Evolutionary conservation across 176 grass and related monocot genomes (phyloP), one percentile per base, ranked within the genome.

Genomic region (Puccinellia tenuiflora): DNA sequence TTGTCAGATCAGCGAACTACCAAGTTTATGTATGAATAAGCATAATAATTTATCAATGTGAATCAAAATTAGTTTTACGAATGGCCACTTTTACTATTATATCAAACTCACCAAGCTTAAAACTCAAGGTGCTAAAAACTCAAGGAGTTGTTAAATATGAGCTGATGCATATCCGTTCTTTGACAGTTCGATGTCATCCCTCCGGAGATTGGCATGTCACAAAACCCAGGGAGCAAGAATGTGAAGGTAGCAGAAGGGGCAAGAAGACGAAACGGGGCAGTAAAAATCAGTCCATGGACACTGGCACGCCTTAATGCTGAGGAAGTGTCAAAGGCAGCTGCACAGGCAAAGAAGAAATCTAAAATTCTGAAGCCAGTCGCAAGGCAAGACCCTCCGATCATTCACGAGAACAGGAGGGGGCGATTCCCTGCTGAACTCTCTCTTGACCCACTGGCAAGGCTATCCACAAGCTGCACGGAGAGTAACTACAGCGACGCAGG

Each of bases 221-320:
- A 90, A n/a, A 91, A 86, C 68, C 86, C 85, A 43, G 76, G 79
- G 5, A 83, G 70, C 47, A 99, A 92, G 87, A 96, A 88, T 67
- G 81, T 45, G 21, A 92, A 87, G 80, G 80, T 84, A 86, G 87
- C 87, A 10, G 96, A 96, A 87, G 79, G 83, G 84, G 70, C 63
- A 68, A 99, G 86, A 76, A 92, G 83, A 90, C 96, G 90, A 89
- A 62, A 48, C 6, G 87, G 89, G 42, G 67, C 88, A 29, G 81
- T 99, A 13, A 99, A 99, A 90, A 99, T 96, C 54, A 99, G 89
- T 74, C 93, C 96, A 76, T 99, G 96, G 96, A 93, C 96, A 40
- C 45, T 99, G 75, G 96, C 96, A 67, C 93, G 96, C 29, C 89
- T 99, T 56, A 99, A 99, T 39, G 93, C 96, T 1, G 96, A 99